phyloP scores from a whole-genome alignment of 2,329 filamentous ascomycete genomes.

The Clarireedia paspali region DNA sequence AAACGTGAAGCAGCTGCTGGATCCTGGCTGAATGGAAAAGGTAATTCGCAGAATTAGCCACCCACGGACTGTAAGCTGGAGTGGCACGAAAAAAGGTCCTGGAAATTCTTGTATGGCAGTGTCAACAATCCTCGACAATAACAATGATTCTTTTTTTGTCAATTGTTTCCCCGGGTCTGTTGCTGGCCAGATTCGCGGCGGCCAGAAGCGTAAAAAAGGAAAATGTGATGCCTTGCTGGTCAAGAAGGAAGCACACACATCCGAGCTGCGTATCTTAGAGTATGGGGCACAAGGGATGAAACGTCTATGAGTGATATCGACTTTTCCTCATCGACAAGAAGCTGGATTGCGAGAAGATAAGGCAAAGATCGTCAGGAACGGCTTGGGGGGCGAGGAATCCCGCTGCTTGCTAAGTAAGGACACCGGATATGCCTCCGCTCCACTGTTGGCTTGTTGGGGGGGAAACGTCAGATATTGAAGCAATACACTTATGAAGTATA shows the following conservation, averaged over 20 bases:
- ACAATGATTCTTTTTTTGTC: not conserved
- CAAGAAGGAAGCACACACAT: too few species aligned
- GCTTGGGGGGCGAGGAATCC: not conserved
- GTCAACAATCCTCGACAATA: not conserved
- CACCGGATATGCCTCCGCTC: not conserved
- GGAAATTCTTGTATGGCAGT: not conserved
- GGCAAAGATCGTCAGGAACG: slow-evolving; percentile 9
- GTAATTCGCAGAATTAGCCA: not conserved
- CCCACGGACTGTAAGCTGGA: not conserved
- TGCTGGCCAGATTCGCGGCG: too few species aligned
- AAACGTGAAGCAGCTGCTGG: not conserved
- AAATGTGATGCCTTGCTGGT: too few species aligned
- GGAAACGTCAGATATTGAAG: not conserved
- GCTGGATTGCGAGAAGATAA: not conserved
- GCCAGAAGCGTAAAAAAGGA: too few species aligned
- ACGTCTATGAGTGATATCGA: not conserved
- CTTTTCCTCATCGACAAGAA: not conserved
- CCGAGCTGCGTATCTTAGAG: too few species aligned
- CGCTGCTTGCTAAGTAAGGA: not conserved
- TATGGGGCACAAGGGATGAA: not conserved
- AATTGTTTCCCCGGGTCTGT: too few species aligned
- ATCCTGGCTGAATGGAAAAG: not conserved
- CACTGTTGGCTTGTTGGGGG: not conserved
- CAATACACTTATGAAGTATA: too few species aligned
- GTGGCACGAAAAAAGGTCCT: not conserved